These are phyloP conservation scores for Rhodamnia rubescens DNA, from an alignment of 345 rosid genomes.

Conservation along the genomic window DNA sequence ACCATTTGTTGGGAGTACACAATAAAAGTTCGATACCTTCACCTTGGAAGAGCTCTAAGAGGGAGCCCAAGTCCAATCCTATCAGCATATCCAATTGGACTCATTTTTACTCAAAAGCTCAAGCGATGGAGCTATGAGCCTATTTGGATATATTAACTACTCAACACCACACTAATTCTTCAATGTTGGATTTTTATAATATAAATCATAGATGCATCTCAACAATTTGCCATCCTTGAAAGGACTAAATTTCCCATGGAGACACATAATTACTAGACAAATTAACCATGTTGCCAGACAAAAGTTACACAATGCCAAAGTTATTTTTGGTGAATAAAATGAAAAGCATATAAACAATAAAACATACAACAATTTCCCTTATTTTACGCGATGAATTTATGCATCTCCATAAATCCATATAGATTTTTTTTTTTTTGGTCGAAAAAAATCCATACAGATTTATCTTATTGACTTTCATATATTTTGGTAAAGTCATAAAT, in stretches of 20 bases:
- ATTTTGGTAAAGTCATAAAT: background rate
- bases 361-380: background rate
- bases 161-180: no score
- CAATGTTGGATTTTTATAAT: no score
- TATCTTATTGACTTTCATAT: background rate
- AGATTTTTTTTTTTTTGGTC: no score
- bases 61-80: no score
- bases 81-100: no score
- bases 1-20: no score
- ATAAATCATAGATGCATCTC: no score
- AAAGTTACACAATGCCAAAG: background rate
- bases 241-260: background rate
- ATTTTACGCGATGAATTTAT: background rate
- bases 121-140: no score
- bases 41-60: no score
- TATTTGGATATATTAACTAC: no score
- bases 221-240: background rate
- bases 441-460: background rate
- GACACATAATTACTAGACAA: background rate
- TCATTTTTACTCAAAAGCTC: no score
- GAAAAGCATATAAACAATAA: background rate
- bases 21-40: no score
- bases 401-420: background rate
- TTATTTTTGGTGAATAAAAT: background rate
- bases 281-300: background rate